Percentiles rank a stretch among this genome's conserved stretches.
Conservation (phyloP, 169 alveolate genomes). For the Plasmodium fragile region DNA sequence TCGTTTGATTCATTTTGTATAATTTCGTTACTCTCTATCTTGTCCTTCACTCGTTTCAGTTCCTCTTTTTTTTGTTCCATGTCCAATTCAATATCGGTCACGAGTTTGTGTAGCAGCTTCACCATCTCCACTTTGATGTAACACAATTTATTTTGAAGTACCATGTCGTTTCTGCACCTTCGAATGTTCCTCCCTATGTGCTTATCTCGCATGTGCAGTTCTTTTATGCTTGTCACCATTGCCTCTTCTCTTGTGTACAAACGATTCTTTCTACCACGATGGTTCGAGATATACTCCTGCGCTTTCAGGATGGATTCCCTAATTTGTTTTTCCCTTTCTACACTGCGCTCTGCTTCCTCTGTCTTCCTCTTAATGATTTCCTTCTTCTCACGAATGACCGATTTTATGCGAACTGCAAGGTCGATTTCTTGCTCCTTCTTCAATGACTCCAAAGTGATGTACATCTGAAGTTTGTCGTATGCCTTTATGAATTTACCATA, state of each 20-base stretch:
- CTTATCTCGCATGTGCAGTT: neutral
- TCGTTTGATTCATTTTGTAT: constrained; percentile 35
- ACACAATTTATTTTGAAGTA: constrained; percentile 15
- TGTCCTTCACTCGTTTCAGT: neutral
- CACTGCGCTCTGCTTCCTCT: constrained; percentile 13
- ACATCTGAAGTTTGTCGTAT: constrained; percentile 1
- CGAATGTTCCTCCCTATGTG: neutral
- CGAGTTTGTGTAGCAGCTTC: neutral
- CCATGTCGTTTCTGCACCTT: constrained; percentile 8
- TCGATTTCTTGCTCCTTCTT: constrained; percentile 30
- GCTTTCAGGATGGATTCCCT: constrained; percentile 16
- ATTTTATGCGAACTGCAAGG: neutral
- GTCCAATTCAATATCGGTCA: neutral
- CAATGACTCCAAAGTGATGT: constrained; percentile 3
- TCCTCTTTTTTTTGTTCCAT: neutral
- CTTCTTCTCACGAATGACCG: constrained; percentile 15
- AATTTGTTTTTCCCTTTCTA: constrained; percentile 29
- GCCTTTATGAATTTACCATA: neutral
- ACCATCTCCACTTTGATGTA: constrained; percentile 14
- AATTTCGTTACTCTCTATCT: constrained; percentile 28
- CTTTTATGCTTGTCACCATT: neutral
- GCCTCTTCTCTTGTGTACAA: neutral
- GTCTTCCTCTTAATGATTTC: constrained; percentile 1
- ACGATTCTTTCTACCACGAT: neutral
- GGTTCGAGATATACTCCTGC: neutral